Evolutionary conservation across 2,329 filamentous ascomycete genomes (phyloP).

Genomic region (Calonectria hongkongensis): DNA sequence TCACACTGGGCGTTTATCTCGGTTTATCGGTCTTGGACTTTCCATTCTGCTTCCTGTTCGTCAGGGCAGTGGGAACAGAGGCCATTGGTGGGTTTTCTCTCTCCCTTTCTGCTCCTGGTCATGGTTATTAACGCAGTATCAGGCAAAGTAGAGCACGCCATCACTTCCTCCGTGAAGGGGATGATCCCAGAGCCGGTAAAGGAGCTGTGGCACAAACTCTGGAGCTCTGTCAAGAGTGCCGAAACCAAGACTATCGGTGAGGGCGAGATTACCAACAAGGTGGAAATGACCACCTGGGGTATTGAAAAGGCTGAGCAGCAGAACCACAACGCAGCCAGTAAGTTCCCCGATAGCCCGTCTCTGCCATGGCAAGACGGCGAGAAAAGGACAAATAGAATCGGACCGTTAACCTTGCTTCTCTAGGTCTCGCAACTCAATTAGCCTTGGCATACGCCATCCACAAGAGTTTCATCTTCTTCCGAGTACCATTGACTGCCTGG

Average conservation of each 20-base stretch:
- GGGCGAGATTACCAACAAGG: conserved; percentile 65
- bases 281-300: conserved; percentile 74
- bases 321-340: conserved; percentile 83
- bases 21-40: conserved; percentile 90
- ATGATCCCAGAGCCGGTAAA: conserved; percentile 77
- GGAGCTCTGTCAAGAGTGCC: conserved; percentile 67
- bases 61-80: conserved; percentile 88
- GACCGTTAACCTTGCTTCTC: conserved; percentile 50
- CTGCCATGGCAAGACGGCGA: conserved; percentile 18
- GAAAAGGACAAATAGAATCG: conserved; percentile 8
- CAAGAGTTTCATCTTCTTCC: conserved; percentile 97
- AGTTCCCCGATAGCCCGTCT: conserved; percentile 61
- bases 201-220: conserved; percentile 70
- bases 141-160: conserved; percentile 80
- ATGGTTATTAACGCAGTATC: conserved; percentile 42
- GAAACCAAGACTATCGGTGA: conserved; percentile 66
- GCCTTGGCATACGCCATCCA: conserved; percentile 97
- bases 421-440: conserved; percentile 85
- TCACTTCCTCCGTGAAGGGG: conserved; percentile 76
- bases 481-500: conserved; percentile 93
- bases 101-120: neutral
- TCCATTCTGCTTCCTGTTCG: conserved; percentile 94
- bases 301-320: conserved; percentile 78
- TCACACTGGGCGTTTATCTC: conserved; percentile 93
- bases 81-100: conserved; percentile 78